phyloP scores from a whole-genome alignment of 768 basidiomycete species.

The Rhodotorula sphaerocarpa region DNA sequence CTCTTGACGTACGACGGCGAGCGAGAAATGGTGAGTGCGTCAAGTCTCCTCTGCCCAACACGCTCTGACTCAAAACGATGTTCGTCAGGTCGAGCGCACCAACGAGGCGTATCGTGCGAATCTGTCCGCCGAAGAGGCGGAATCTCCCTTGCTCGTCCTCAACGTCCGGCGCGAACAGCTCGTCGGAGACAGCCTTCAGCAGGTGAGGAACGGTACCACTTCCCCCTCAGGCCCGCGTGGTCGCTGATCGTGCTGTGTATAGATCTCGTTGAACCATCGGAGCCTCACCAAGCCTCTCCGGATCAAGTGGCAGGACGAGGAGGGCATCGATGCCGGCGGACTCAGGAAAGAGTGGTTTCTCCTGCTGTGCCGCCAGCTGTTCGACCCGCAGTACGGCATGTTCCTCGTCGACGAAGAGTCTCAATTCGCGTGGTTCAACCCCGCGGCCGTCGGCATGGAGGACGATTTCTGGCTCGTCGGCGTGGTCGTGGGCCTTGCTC shows the following conservation, averaged over 20 bases:
- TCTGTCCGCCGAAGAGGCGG: not conserved
- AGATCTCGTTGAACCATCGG: constrained; percentile 42
- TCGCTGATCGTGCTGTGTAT: not conserved
- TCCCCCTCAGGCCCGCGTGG: too few relatives aligned
- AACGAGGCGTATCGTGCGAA: constrained; percentile 10
- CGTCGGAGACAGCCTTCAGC: constrained; percentile 27
- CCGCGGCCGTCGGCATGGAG: constrained; percentile 65
- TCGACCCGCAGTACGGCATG: constrained; percentile 47
- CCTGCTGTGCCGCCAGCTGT: constrained; percentile 71
- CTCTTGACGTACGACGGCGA: constrained; percentile 27
- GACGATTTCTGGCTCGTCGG: constrained; percentile 78
- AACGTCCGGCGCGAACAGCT: constrained; percentile 14
- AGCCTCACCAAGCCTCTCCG: constrained; percentile 64
- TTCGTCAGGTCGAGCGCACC: not conserved
- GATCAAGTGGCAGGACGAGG: constrained; percentile 70
- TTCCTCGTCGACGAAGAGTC: constrained; percentile 74
- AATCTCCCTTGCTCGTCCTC: constrained; percentile 14
- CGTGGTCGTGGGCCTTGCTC: constrained; percentile 61
- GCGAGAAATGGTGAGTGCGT: constrained; percentile 22
- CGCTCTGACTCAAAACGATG: too few relatives aligned
- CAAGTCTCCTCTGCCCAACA: too few relatives aligned
- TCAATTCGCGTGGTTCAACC: constrained; percentile 59
- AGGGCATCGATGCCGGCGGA: constrained; percentile 59
- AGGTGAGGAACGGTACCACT: constrained; percentile 7
- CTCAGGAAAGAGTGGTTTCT: constrained; percentile 71